Evolutionary conservation across 2,329 filamentous ascomycete species (phyloP).

Genomic region (Aspergillus sp.): DNA sequence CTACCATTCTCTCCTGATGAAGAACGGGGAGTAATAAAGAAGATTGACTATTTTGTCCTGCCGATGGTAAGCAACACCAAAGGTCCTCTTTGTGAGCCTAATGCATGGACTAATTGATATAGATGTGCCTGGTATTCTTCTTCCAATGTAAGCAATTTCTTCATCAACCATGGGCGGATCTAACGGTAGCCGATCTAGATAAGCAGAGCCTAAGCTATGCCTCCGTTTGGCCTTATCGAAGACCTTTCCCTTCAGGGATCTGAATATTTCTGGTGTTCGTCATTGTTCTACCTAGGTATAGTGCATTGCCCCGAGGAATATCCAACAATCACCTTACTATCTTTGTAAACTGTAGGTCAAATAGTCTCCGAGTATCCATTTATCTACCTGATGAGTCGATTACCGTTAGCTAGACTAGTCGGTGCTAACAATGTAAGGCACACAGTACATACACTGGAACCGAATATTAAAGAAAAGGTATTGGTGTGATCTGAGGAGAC

Average conservation of each 20-base stretch:
- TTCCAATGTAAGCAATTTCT: conserved; percentile 24
- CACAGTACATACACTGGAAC: too few species aligned
- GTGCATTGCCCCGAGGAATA: too few species aligned
- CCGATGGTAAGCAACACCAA: not conserved
- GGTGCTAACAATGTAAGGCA: conserved; percentile 41
- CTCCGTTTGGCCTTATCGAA: conserved; percentile 39
- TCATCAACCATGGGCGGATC: not conserved
- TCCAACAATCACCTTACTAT: too few species aligned
- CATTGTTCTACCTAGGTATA: conserved; percentile 15
- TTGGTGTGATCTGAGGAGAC: not conserved
- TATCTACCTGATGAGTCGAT: conserved; percentile 46
- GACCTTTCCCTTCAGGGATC: conserved; percentile 41
- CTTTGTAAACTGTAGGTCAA: conserved; percentile 27
- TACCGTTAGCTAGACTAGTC: conserved; percentile 47
- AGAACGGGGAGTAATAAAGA: not conserved
- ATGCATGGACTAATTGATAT: not conserved
- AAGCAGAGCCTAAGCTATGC: conserved; percentile 45
- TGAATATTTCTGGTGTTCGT: conserved; percentile 46
- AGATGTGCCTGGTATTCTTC: conserved; percentile 41
- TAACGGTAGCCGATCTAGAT: conserved; percentile 24
- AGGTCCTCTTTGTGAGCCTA: too few species aligned
- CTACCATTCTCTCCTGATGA: not conserved
- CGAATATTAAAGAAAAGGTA: too few species aligned
- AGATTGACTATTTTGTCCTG: not conserved
- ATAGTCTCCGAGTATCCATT: conserved; percentile 45